These are phyloP conservation scores for Annona cherimola DNA, from an alignment of 164 flowering plant genomes.

Conservation along the genomic window DNA sequence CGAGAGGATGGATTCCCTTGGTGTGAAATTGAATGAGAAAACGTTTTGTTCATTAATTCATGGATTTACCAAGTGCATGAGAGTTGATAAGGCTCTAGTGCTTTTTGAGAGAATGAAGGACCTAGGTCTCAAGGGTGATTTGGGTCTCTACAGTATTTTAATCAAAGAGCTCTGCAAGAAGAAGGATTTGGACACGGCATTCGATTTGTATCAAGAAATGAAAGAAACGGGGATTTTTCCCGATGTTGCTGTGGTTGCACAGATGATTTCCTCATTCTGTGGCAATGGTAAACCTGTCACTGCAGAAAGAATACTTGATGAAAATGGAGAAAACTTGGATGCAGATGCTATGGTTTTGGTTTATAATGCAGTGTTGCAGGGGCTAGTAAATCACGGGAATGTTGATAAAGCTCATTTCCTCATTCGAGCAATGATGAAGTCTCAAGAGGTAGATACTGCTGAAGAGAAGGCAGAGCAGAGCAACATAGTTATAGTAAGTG, in stretches of 20 bases:
- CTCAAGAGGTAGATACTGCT: conserved; percentile 1
- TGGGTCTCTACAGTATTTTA: conserved; percentile 57
- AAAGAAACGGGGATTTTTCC: conserved; percentile 45
- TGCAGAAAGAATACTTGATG: conserved; percentile 20
- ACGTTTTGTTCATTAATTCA: conserved; percentile 63
- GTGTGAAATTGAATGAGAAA: conserved; percentile 54
- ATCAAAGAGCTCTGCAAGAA: conserved; percentile 64
- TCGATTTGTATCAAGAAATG: conserved; percentile 58
- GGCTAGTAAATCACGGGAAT: conserved; percentile 36
- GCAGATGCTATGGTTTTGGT: conserved; percentile 21
- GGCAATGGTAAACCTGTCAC: conserved; percentile 32
- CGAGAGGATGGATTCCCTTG: conserved; percentile 45
- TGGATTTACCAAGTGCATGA: conserved; percentile 51
- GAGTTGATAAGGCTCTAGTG: conserved; percentile 57
- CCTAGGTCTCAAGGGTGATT: conserved; percentile 39
- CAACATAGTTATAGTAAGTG: conserved; percentile 2
- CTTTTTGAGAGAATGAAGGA: conserved; percentile 61
- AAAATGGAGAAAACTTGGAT: conserved; percentile 25
- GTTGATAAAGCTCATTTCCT: conserved; percentile 49
- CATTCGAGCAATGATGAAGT: conserved; percentile 36
- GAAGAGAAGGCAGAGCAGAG: conserved; percentile 9
- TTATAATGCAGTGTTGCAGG: conserved; percentile 44
- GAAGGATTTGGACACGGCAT: conserved; percentile 43
- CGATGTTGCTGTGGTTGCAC: conserved; percentile 39
- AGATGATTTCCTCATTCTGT: conserved; percentile 37